Conservation (phyloP, 768 basidiomycete species). For the Gloeopeniophorella convolvens region DNA sequence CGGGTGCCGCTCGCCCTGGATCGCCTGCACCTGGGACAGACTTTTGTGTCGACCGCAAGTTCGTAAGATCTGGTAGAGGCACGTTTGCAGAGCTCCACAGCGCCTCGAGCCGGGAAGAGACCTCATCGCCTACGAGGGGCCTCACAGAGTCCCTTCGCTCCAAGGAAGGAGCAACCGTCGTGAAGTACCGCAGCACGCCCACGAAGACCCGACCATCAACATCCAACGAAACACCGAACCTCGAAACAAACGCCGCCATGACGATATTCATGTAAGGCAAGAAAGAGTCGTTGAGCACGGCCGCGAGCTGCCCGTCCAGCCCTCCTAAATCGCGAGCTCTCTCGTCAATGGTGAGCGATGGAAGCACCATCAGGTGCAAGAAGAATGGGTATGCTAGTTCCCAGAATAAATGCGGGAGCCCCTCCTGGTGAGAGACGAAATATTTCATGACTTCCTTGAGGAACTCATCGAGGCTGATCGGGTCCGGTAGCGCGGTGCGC, state of each 20-base stretch:
- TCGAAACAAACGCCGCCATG: constrained; percentile 21
- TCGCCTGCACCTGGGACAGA: too few species aligned
- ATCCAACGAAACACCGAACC: constrained; percentile 31
- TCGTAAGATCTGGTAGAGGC: constrained; percentile 24
- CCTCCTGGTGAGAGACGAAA: not conserved
- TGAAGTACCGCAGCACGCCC: constrained; percentile 36
- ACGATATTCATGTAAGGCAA: constrained; percentile 35
- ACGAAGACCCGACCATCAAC: constrained; percentile 50
- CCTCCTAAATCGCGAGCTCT: constrained; percentile 21
- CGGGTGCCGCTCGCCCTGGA: too few species aligned
- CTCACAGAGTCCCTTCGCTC: constrained; percentile 16
- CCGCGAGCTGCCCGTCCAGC: constrained; percentile 27
- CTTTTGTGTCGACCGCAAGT: too few species aligned
- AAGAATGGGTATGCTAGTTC: constrained; percentile 13
- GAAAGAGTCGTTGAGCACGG: constrained; percentile 32
- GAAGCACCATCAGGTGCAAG: constrained; percentile 16
- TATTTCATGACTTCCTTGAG: constrained; percentile 4
- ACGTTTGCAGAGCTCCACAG: constrained; percentile 24
- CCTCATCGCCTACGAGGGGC: constrained; percentile 29
- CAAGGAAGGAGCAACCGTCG: constrained; percentile 18
- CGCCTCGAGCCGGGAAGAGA: constrained; percentile 22
- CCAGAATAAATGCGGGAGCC: constrained; percentile 7
- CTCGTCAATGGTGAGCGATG: constrained; percentile 18
- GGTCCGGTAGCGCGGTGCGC: not conserved
- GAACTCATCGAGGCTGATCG: not conserved